These are phyloP conservation scores for Rhizomucor pusillus DNA, from an alignment of 371 early-diverging fungal genomes.

Conservation along the genomic window DNA sequence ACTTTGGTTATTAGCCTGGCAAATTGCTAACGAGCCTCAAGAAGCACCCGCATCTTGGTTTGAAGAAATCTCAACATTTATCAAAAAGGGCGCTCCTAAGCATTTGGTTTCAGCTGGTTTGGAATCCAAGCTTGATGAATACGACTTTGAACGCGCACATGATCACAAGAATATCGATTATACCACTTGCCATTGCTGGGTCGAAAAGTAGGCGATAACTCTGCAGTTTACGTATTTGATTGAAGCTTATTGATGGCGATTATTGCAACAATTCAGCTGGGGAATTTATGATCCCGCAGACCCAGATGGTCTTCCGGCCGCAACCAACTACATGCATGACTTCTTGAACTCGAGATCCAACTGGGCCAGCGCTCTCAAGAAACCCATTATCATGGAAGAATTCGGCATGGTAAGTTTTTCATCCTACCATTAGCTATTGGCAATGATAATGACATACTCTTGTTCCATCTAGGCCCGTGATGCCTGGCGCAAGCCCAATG, in stretches of 20 bases:
- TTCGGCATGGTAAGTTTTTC: slow-evolving; percentile 40
- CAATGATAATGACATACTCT: neutral
- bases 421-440: too few species aligned
- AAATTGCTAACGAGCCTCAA: slow-evolving; percentile 46
- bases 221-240: too few species aligned
- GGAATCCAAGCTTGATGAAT: slow-evolving; percentile 48
- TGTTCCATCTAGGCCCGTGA: slow-evolving; percentile 35
- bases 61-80: slow-evolving; percentile 39
- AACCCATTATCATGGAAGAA: slow-evolving; percentile 58
- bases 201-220: slow-evolving; percentile 47
- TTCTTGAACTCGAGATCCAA: slow-evolving; percentile 25
- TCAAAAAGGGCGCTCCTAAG: slow-evolving; percentile 42
- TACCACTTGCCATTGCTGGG: slow-evolving; percentile 57
- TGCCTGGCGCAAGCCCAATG: slow-evolving; percentile 30
- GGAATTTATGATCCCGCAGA: slow-evolving; percentile 40
- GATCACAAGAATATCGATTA: slow-evolving; percentile 42
- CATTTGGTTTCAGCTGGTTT: slow-evolving; percentile 56
- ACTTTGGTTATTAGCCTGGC: slow-evolving; percentile 28
- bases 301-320: slow-evolving; percentile 15
- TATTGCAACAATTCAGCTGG: slow-evolving; percentile 29
- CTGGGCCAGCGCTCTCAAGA: slow-evolving; percentile 42
- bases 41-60: slow-evolving; percentile 45
- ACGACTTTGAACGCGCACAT: slow-evolving; percentile 52
- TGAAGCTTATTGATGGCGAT: neutral
- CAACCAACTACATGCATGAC: slow-evolving; percentile 22